Evolutionary conservation across 352 stramenopile species (phyloP), one percentile per base, ranked within the genome.

Genomic region (Pythium chondricola): DNA sequence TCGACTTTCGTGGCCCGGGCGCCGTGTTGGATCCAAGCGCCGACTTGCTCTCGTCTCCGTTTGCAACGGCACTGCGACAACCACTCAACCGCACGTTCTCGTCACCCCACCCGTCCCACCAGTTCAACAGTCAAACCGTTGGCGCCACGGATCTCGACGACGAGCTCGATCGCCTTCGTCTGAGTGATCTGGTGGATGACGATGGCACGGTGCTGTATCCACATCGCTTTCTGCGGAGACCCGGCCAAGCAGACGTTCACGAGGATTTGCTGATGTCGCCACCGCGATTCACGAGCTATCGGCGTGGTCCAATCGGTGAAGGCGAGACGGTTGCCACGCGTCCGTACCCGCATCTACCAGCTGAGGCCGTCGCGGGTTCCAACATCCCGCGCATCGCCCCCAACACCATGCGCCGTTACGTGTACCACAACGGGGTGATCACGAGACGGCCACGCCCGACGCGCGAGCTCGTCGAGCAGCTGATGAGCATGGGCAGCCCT

Each of bases 1-100:
- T 38, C n/a, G 56, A 64, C 2, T 17, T 32, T 32, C 20, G 22
- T 20, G 16, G 24, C 6, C 33, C 44, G 10, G 2, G 16, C 9
- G 14, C 26, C 16, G 24, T 65, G 38, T 44, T n/a, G 21, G 57
- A 65, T 42, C 57, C 57, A 3, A 65, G 49, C 35, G 57, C 57
- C 4, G 57, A 65, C 29, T 36, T 65, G 0, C 45, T 65, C 18
- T 48, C 57, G 30, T 60, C 57, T 16, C 51, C 57, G 20, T 65
- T 49, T 43, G 57, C 49, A 41, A 41, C 31, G 1, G 50, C 51
- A 13, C 21, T 65, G 22, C 57, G 57, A n/a, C 57, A 65, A 33
- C 51, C 57, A 6, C 36, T 52, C 24, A 65, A 48, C 45, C 57
- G 57, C 44, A 57, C 50, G 20, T 60, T 65, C 17, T 42, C 50